phyloP scores from a whole-genome alignment of 495 filamentous ascomycete genomes.

The Jackrogersella multiformis region DNA sequence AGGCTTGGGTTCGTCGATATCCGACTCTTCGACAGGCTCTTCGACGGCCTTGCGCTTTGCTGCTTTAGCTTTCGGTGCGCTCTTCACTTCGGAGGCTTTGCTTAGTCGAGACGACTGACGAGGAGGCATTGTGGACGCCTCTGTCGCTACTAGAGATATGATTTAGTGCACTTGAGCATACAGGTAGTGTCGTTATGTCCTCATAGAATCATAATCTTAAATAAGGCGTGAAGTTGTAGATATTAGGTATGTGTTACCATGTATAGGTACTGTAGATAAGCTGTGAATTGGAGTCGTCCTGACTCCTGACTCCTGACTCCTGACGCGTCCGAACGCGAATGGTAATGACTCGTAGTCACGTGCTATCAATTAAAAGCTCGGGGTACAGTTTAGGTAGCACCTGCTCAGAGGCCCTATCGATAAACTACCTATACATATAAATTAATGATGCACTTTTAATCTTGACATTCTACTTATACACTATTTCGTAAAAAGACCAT shows the following conservation, averaged over 20 bases:
- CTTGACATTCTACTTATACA: neutral
- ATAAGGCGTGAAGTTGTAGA: neutral
- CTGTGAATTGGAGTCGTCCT: neutral
- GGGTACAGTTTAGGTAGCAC: too few species aligned
- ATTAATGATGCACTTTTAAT: neutral
- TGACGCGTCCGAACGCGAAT: conserved; percentile 32
- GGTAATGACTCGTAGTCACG: conserved; percentile 27
- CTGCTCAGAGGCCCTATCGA: too few species aligned
- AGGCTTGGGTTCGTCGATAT: conserved; percentile 23
- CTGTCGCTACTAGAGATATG: neutral
- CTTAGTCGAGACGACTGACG: conserved; percentile 33
- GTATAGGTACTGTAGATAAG: neutral
- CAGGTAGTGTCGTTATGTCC: neutral
- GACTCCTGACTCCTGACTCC: too few species aligned
- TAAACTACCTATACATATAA: neutral
- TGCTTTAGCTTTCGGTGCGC: conserved; percentile 25
- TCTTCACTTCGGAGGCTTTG: conserved; percentile 20
- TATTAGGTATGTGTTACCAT: neutral
- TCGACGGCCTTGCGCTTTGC: conserved; percentile 37
- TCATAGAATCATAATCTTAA: neutral
- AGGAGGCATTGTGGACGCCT: conserved; percentile 34
- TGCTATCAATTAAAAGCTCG: conserved; percentile 38
- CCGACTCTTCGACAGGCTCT: conserved; percentile 13
- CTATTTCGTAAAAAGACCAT: neutral
- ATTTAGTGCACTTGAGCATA: neutral